phyloP scores from a whole-genome alignment of 768 basidiomycete genomes.

The Bullera alba region DNA sequence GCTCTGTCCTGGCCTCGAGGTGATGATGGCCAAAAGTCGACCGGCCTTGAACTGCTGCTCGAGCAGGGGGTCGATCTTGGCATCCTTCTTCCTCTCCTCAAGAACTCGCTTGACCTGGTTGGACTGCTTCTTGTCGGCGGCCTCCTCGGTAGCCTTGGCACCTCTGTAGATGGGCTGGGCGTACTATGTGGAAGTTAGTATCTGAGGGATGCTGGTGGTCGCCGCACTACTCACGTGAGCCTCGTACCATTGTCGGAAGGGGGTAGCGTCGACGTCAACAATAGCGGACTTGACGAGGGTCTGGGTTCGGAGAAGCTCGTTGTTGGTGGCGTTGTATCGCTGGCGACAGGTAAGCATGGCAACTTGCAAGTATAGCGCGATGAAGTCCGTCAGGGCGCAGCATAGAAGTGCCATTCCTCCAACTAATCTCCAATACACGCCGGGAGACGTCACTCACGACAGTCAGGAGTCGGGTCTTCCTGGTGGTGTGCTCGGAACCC shows the following conservation, averaged over 20 bases:
- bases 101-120: conserved; percentile 81
- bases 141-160: conserved; percentile 54
- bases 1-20: conserved; percentile 92
- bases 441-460: conserved; percentile 60
- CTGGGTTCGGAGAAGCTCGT: conserved; percentile 99
- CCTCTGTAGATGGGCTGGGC: conserved; percentile 85
- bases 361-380: too few relatives aligned
- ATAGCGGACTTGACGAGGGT: conserved; percentile 95
- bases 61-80: conserved; percentile 83
- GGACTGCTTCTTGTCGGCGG: conserved; percentile 67
- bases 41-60: conserved; percentile 88
- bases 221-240: conserved; percentile 68
- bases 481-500: conserved; percentile 88
- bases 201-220: not conserved
- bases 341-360: too few relatives aligned
- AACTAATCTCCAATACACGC: not conserved
- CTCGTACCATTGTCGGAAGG: conserved; percentile 99
- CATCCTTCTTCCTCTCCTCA: conserved; percentile 87
- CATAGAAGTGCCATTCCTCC: not conserved
- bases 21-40: conserved; percentile 86
- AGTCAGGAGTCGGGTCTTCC: conserved; percentile 91
- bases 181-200: conserved; percentile 55
- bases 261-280: conserved; percentile 95
- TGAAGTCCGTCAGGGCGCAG: too few relatives aligned
- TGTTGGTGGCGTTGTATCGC: conserved; percentile 99